Evolutionary conservation across 139 green algal genomes (phyloP).

Genomic region (Chlorella vulgaris): DNA sequence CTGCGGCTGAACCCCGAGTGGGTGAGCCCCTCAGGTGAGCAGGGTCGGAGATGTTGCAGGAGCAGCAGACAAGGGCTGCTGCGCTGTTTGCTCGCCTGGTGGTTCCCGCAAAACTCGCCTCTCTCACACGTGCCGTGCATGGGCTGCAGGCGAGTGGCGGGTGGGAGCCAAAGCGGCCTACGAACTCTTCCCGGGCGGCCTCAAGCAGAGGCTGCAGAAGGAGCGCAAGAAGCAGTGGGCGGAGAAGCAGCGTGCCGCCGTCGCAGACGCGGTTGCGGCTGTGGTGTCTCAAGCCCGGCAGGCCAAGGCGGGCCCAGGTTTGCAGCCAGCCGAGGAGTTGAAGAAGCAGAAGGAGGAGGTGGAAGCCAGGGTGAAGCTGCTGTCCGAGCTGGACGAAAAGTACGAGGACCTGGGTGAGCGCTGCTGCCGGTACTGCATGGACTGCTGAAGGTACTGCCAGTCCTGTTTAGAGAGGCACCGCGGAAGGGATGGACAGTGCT

Average conservation of each 20-base stretch:
- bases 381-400: slow-evolving; percentile 58
- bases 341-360: slow-evolving; percentile 69
- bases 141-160: slow-evolving; percentile 72
- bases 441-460: too few relatives aligned
- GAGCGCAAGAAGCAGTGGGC: slow-evolving; percentile 71
- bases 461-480: too few relatives aligned
- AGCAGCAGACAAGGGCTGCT: background rate
- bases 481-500: background rate
- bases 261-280: slow-evolving; percentile 53
- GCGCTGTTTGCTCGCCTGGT: background rate
- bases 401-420: slow-evolving; percentile 47
- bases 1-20: slow-evolving; percentile 77
- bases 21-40: slow-evolving; percentile 75
- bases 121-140: too few relatives aligned
- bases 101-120: too few relatives aligned
- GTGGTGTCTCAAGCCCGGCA: slow-evolving; percentile 31
- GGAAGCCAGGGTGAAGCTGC: slow-evolving; percentile 67
- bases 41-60: background rate
- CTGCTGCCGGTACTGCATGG: background rate
- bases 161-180: slow-evolving; percentile 80
- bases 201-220: slow-evolving; percentile 59
- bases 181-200: slow-evolving; percentile 69
- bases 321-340: background rate
- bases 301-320: background rate
- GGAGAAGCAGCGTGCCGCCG: slow-evolving; percentile 61